Conservation (phyloP, 2,329 filamentous ascomycete species). For the Fusarium clavum region DNA sequence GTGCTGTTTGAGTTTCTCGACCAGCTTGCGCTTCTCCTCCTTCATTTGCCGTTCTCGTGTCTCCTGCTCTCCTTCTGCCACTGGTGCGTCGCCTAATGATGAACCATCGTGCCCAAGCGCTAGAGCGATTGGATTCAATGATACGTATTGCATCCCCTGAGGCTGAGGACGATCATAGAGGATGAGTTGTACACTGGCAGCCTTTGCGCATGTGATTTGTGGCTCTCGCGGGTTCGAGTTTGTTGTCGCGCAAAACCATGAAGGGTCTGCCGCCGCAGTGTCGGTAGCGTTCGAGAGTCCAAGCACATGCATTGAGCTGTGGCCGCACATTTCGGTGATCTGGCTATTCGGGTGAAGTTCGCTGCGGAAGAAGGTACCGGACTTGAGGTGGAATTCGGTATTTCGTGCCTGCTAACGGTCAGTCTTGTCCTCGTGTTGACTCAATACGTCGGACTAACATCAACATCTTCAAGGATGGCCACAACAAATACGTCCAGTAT, state of each 20-base stretch:
- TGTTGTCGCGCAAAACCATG: slow-evolving; percentile 73
- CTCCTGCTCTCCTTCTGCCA: slow-evolving; percentile 78
- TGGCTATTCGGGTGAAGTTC: slow-evolving; percentile 82
- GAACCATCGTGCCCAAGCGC: slow-evolving; percentile 80
- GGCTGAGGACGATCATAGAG: slow-evolving; percentile 89
- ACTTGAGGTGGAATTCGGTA: slow-evolving; percentile 88
- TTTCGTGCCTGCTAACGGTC: slow-evolving; percentile 69
- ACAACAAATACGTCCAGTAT: slow-evolving; percentile 91
- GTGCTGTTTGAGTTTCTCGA: slow-evolving; percentile 89
- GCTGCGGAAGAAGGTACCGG: slow-evolving; percentile 85
- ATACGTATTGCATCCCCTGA: slow-evolving; percentile 94
- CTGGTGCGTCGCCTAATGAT: slow-evolving; percentile 50
- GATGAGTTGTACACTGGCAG: slow-evolving; percentile 84
- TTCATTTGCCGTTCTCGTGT: slow-evolving; percentile 68
- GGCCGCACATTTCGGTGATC: slow-evolving; percentile 87
- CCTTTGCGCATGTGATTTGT: slow-evolving; percentile 76
- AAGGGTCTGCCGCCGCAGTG: slow-evolving; percentile 67
- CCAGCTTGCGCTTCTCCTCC: slow-evolving; percentile 72
- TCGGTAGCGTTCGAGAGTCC: slow-evolving; percentile 79
- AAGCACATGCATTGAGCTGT: slow-evolving; percentile 84
- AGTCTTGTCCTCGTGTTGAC: slow-evolving; percentile 27
- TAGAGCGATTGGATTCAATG: slow-evolving; percentile 86
- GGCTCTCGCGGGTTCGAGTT: slow-evolving; percentile 69
- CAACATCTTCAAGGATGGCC: slow-evolving; percentile 88
- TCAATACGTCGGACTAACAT: slow-evolving; percentile 66